Conservation (phyloP, 192 early-diverging fungal genomes). For the Diversispora eburnea region DNA sequence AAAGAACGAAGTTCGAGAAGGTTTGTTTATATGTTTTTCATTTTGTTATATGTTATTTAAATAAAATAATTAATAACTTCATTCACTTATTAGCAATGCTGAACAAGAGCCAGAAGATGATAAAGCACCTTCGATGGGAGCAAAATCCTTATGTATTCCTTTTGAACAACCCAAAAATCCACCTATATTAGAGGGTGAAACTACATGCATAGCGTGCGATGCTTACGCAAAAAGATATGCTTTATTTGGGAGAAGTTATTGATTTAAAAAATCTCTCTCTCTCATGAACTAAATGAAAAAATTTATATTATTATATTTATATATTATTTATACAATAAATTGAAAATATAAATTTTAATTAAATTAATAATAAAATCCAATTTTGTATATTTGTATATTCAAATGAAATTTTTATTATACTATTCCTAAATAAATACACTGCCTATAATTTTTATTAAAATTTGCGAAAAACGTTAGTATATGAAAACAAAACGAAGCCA, state of each 20-base stretch:
- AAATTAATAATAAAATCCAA: too few species aligned
- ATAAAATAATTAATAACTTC: background rate
- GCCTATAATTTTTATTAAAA: too few species aligned
- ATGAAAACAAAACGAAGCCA: too few species aligned
- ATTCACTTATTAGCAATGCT: slow-evolving; percentile 28
- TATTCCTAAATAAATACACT: too few species aligned
- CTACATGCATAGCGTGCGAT: slow-evolving; percentile 85
- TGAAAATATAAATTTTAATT: too few species aligned
- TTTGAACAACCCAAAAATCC: slow-evolving; percentile 87
- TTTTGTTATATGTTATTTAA: background rate
- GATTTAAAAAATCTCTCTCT: slow-evolving; percentile 26
- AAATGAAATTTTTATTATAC: too few species aligned
- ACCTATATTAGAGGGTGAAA: slow-evolving; percentile 75
- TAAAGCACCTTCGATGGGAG: slow-evolving; percentile 98
- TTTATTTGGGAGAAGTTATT: slow-evolving; percentile 84
- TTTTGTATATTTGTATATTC: too few species aligned
- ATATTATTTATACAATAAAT: too few species aligned
- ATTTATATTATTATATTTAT: background rate
- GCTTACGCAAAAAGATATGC: slow-evolving; percentile 74
- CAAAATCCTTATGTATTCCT: slow-evolving; percentile 98
- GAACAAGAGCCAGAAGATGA: slow-evolving; percentile 84
- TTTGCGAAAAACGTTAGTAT: too few species aligned
- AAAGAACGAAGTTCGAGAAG: slow-evolving; percentile 84
- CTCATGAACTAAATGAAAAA: background rate
- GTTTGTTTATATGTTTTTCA: slow-evolving; percentile 39